Evolutionary conservation across 176 grass and related monocot genomes (phyloP).

Genomic region (Aegilops longissima): DNA sequence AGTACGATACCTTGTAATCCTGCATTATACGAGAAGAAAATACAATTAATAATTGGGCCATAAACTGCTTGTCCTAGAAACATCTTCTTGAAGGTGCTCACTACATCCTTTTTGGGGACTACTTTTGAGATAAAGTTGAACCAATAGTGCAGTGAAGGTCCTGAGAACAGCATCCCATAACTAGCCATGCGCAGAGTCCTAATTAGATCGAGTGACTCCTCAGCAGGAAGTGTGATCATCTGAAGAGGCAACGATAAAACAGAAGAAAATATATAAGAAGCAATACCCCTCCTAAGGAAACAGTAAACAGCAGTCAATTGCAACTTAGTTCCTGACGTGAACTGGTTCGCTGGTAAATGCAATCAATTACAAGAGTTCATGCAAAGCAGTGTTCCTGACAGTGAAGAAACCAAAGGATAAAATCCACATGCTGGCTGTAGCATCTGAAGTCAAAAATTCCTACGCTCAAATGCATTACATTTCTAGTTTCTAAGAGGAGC

Average conservation of each 20-base stretch:
- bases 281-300: not conserved
- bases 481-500: not conserved
- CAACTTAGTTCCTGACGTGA: not conserved
- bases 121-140: slow-evolving; percentile 90
- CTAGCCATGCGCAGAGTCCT: slow-evolving; percentile 85
- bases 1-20: slow-evolving; percentile 75
- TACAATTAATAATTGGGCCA: slow-evolving; percentile 81
- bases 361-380: not conserved
- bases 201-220: slow-evolving; percentile 53
- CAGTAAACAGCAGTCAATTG: not conserved
- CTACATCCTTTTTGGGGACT: slow-evolving; percentile 79
- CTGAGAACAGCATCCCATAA: slow-evolving; percentile 79
- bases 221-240: slow-evolving; percentile 62
- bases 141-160: slow-evolving; percentile 84
- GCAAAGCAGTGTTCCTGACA: not conserved
- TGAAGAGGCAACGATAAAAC: slow-evolving; percentile 43
- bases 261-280: slow-evolving; percentile 27
- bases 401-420: not conserved
- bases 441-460: not conserved
- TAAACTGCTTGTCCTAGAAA: slow-evolving; percentile 84
- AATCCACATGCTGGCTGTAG: not conserved
- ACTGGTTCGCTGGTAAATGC: not conserved
- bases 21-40: slow-evolving; percentile 97
- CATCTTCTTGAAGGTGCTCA: slow-evolving; percentile 94
- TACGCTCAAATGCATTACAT: not conserved